A percentile compares a stretch with the other conserved stretches of the same genome.
phyloP scores from a whole-genome alignment of 306 rosid species.

The Begonia loranthoides region DNA sequence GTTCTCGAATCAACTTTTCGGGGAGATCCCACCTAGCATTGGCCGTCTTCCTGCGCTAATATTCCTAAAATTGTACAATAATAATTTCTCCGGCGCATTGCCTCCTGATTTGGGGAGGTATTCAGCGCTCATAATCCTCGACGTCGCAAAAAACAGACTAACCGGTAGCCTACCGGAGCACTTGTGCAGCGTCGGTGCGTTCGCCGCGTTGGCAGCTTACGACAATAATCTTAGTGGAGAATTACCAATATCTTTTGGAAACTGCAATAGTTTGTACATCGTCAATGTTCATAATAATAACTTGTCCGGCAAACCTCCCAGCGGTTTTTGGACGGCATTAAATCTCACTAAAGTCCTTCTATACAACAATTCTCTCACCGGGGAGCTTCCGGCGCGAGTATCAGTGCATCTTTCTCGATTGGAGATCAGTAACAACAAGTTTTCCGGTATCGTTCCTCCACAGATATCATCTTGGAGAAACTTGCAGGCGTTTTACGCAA shows the following conservation, averaged over 20 bases:
- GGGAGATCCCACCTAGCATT: slow-evolving; percentile 38
- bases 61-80: slow-evolving; percentile 20
- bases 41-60: slow-evolving; percentile 37
- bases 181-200: slow-evolving; percentile 30
- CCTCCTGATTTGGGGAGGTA: slow-evolving; percentile 48
- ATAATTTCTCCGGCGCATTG: slow-evolving; percentile 42
- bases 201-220: slow-evolving; percentile 20
- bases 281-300: slow-evolving; percentile 22
- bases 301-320: slow-evolving; percentile 45
- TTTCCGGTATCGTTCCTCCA: slow-evolving; percentile 43
- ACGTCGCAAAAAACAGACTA: slow-evolving; percentile 25
- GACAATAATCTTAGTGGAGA: slow-evolving; percentile 41
- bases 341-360: slow-evolving; percentile 19
- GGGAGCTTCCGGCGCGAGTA: slow-evolving; percentile 42
- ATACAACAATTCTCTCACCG: slow-evolving; percentile 31
- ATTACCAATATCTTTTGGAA: slow-evolving; percentile 50
- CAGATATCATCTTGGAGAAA: slow-evolving; percentile 35
- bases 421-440: slow-evolving; percentile 36
- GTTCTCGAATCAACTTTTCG: slow-evolving; percentile 28
- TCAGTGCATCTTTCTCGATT: slow-evolving; percentile 23
- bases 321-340: slow-evolving; percentile 45
- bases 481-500: slow-evolving; percentile 30
- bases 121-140: slow-evolving; percentile 23
- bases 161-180: slow-evolving; percentile 40
- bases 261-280: slow-evolving; percentile 19